phyloP scores from a whole-genome alignment of 805 yeast genomes.

The Ogataea trehaloabstinens region DNA sequence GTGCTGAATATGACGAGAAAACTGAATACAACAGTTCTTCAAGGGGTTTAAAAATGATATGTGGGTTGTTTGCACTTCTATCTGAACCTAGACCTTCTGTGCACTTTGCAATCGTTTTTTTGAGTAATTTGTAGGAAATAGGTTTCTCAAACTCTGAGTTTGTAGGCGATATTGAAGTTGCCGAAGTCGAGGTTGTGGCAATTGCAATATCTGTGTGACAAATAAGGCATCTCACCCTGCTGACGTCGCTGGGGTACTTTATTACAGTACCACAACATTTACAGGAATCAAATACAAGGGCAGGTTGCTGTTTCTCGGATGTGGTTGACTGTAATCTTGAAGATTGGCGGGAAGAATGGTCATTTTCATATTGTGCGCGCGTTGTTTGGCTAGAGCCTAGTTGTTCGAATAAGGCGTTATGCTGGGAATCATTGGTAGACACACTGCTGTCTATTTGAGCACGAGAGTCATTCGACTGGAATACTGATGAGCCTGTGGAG shows the following conservation, averaged over 20 bases:
- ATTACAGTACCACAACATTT: slow-evolving; percentile 47
- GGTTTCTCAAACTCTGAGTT: slow-evolving; percentile 12
- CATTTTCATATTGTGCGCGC: background rate
- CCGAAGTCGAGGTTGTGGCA: slow-evolving; percentile 1
- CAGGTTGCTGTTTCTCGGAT: slow-evolving; percentile 2
- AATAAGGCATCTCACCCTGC: slow-evolving; percentile 55
- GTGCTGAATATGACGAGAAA: slow-evolving; percentile 44
- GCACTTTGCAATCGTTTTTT: slow-evolving; percentile 35
- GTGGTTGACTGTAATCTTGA: background rate
- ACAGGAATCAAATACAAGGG: slow-evolving; percentile 31
- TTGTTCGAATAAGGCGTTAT: background rate
- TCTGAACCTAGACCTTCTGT: slow-evolving; percentile 11
- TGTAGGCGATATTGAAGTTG: background rate
- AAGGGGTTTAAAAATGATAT: slow-evolving; percentile 44
- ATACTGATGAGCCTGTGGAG: background rate
- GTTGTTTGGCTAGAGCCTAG: background rate
- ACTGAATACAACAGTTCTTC: slow-evolving; percentile 43
- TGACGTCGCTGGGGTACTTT: slow-evolving; percentile 34
- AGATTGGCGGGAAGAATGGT: background rate
- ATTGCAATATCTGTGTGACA: slow-evolving; percentile 46
- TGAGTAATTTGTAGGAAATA: slow-evolving; percentile 34
- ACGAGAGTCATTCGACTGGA: background rate
- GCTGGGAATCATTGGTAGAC: too few species aligned
- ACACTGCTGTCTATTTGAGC: too few species aligned
- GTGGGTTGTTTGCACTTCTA: slow-evolving; percentile 9